These are phyloP conservation scores for Linum usitatissimum DNA, from an alignment of 345 rosid genomes.

Conservation along the genomic window DNA sequence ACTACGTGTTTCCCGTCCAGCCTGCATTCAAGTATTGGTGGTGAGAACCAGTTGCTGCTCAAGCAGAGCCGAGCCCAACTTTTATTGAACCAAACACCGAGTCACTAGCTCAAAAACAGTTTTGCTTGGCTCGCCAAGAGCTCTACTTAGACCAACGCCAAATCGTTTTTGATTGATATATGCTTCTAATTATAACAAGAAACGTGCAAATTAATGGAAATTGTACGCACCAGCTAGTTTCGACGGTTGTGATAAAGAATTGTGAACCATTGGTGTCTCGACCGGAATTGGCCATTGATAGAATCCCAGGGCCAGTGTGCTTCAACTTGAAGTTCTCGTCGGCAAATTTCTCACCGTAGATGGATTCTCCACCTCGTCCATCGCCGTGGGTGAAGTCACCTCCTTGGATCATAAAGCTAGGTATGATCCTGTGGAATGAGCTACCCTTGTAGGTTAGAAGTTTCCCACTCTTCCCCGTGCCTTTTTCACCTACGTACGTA, in stretches of 20 bases:
- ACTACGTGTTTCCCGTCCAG: slow-evolving; percentile 79
- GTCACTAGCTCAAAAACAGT: too few species aligned
- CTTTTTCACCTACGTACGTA: not conserved
- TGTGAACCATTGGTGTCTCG: slow-evolving; percentile 64
- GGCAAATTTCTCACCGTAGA: not conserved
- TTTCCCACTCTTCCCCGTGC: not conserved
- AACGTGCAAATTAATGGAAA: too few species aligned
- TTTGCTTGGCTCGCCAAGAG: too few species aligned
- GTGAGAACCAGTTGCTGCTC: too few species aligned
- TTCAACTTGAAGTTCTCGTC: slow-evolving; percentile 60
- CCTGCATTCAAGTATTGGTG: slow-evolving; percentile 7
- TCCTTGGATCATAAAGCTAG: not conserved
- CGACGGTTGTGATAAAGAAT: slow-evolving; percentile 58
- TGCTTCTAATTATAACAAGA: too few species aligned
- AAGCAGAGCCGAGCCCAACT: too few species aligned
- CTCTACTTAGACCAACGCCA: too few species aligned
- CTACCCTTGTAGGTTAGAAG: not conserved
- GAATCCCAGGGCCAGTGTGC: slow-evolving; percentile 60
- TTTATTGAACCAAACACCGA: too few species aligned
- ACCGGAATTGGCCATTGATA: slow-evolving; percentile 81
- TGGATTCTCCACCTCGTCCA: not conserved
- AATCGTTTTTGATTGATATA: too few species aligned
- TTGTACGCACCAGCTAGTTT: slow-evolving; percentile 31
- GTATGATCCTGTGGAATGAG: not conserved
- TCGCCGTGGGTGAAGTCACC: not conserved